phyloP scores from a whole-genome alignment of 2,329 filamentous ascomycete genomes.

The Seiridium unicorne region DNA sequence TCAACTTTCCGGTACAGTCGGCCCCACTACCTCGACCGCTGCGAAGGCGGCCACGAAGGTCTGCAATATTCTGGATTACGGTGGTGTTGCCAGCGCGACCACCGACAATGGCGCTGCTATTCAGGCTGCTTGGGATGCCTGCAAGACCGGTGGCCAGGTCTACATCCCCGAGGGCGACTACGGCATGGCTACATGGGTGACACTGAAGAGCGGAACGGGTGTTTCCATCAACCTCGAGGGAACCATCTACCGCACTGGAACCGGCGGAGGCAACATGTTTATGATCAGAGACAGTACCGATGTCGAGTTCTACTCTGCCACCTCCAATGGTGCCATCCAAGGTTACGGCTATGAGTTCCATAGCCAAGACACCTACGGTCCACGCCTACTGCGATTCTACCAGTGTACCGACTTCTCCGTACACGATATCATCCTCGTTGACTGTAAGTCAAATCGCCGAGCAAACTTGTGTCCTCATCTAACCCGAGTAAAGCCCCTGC shows the following conservation, averaged over 20 bases:
- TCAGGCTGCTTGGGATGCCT: constrained; percentile 28
- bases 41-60: constrained; percentile 27
- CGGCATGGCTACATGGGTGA: constrained; percentile 14
- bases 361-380: constrained; percentile 28
- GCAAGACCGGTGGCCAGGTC: constrained; percentile 43
- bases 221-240: constrained; percentile 39
- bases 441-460: constrained; percentile 27
- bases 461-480: neutral
- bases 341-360: constrained; percentile 47
- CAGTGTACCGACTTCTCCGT: constrained; percentile 42
- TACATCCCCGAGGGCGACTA: constrained; percentile 16
- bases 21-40: constrained; percentile 34
- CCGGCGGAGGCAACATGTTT: constrained; percentile 17
- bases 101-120: constrained; percentile 37
- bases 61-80: constrained; percentile 50
- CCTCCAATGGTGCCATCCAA: constrained; percentile 43
- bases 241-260: constrained; percentile 14
- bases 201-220: constrained; percentile 10
- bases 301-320: constrained; percentile 42
- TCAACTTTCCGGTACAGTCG: constrained; percentile 44
- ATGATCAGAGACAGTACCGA: constrained; percentile 27
- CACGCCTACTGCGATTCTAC: constrained; percentile 41
- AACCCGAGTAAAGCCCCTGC: constrained; percentile 12
- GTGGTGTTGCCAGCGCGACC: constrained; percentile 44
- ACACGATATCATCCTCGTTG: constrained; percentile 45